Base-by-base conservation (phyloP, 2,329 filamentous ascomycete species). In the Monosporascus sp. region DNA sequence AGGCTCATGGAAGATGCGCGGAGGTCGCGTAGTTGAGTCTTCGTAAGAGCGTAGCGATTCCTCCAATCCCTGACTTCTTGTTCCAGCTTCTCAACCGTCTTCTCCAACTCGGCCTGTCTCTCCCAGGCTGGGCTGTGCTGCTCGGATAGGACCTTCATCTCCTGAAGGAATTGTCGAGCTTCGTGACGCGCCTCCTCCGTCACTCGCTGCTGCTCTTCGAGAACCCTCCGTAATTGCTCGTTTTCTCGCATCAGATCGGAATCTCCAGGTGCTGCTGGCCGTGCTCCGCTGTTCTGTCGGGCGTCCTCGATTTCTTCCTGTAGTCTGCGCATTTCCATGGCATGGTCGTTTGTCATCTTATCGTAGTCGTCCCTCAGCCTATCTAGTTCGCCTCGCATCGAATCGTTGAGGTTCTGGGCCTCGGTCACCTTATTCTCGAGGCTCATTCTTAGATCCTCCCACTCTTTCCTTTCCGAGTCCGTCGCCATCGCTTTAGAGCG, bases 21-120 rank as follows among this genome's bases (percentile, higher is more conserved):
- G 67, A 96, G 79, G 64, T 81, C 88, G 50, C 92, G 85, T 48
- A 96, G 77, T 69, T 97, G 92, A 2, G 93, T 89, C 74, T 95
- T 97, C 38, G 89, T 81, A 60, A 87, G 88, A 25, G 91, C 88
- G 66, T 97, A 97, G 46, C 92, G 88, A 62, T 87, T 85, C 67
- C 91, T 90, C 94, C 94, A 99, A 49, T 92, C 86, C 51, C 88
- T 87, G 47, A 96, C 84, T 67, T 97, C 91, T 22, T 83, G 77
- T 70, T 97, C 90, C 6, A 99, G 79, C 51, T 81, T 77, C 53
- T 88, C 80, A 35, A 97, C 86, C 46, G 88, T 88, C 58, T 80
- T 81, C 51, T 88, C 84, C 58, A 97, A 78, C 61, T 86, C 83
- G 50, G 90, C 85, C 69, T 97, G 92, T 60, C 86, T 87, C 60